Conservation (phyloP, 495 filamentous ascomycete genomes). For the Penicillium turbatum region DNA sequence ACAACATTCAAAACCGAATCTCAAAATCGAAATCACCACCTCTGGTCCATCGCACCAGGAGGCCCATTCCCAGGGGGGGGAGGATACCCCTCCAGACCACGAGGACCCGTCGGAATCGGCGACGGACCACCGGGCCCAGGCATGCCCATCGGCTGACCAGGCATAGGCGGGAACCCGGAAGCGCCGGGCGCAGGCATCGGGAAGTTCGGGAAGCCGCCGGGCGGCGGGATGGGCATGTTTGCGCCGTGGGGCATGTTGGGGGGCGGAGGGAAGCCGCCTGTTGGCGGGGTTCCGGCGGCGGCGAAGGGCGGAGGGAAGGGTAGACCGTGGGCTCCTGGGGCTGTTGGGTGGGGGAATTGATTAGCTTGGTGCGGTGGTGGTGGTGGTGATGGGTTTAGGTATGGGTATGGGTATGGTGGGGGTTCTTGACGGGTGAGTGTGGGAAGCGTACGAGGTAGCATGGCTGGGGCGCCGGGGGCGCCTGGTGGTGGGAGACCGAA, state of each 20-base stretch:
- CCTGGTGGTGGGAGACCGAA: slow-evolving; percentile 50
- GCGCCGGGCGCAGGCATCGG: slow-evolving; percentile 37
- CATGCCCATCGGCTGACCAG: slow-evolving; percentile 11
- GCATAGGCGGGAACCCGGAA: slow-evolving; percentile 27
- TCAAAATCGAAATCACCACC: slow-evolving; percentile 16
- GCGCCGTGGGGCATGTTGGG: slow-evolving; percentile 19
- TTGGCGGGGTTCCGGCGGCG: slow-evolving; percentile 32
- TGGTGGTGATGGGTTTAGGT: background rate
- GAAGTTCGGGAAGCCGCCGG: slow-evolving; percentile 55
- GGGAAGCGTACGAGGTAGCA: slow-evolving; percentile 44
- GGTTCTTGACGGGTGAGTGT: background rate
- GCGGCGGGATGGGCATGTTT: slow-evolving; percentile 63
- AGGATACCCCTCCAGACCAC: slow-evolving; percentile 31
- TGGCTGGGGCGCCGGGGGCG: slow-evolving; percentile 40
- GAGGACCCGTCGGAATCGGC: slow-evolving; percentile 27
- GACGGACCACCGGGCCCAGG: slow-evolving; percentile 4
- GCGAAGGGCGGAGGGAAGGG: slow-evolving; percentile 61
- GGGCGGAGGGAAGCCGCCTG: slow-evolving; percentile 28
- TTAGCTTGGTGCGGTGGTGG: slow-evolving; percentile 21
- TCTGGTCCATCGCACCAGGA: slow-evolving; percentile 21
- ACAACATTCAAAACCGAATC: background rate
- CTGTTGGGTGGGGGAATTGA: slow-evolving; percentile 24
- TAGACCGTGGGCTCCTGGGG: slow-evolving; percentile 57
- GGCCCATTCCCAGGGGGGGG: slow-evolving; percentile 23
- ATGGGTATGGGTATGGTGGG: background rate